Percentiles rank a stretch among this genome's conserved stretches.
Evolutionary conservation across 345 rosid genomes (phyloP).

Genomic region (Trapa incisa): DNA sequence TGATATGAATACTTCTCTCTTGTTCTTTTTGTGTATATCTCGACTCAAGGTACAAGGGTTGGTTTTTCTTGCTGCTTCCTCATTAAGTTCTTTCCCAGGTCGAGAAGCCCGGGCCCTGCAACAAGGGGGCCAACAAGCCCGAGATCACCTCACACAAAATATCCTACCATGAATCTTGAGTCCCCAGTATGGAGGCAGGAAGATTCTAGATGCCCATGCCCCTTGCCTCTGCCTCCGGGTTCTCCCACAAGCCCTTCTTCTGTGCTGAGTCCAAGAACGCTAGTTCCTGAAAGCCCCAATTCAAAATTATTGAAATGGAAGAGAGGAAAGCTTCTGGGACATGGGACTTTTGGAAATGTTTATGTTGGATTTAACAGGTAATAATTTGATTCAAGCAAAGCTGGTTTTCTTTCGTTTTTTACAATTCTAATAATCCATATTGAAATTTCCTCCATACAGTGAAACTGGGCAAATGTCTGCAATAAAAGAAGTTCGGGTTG

Average conservation of each 20-base stretch:
- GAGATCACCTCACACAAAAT: slow-evolving; percentile 54
- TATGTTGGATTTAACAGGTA: slow-evolving; percentile 67
- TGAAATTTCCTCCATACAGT: background rate
- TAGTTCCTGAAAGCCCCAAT: slow-evolving; percentile 23
- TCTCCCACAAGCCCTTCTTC: slow-evolving; percentile 82
- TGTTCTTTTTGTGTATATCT: background rate
- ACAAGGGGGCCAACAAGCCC: slow-evolving; percentile 60
- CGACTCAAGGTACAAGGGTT: background rate
- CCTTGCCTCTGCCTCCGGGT: slow-evolving; percentile 85
- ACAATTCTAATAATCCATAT: background rate
- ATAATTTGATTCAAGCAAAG: background rate
- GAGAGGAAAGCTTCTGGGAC: slow-evolving; percentile 49
- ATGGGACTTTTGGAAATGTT: slow-evolving; percentile 60
- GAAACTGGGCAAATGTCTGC: slow-evolving; percentile 9
- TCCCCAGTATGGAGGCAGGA: slow-evolving; percentile 36
- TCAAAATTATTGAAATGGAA: slow-evolving; percentile 44
- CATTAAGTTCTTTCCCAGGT: slow-evolving; percentile 21
- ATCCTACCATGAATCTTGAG: slow-evolving; percentile 41
- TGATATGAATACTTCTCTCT: background rate
- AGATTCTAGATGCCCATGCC: slow-evolving; percentile 28
- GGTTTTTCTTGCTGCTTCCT: background rate
- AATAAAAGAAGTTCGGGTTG: slow-evolving; percentile 7
- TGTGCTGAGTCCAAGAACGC: slow-evolving; percentile 25
- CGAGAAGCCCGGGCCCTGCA: slow-evolving; percentile 46
- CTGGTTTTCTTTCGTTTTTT: background rate